Conservation (phyloP, 306 rosid species). For the Comarum palustre region DNA sequence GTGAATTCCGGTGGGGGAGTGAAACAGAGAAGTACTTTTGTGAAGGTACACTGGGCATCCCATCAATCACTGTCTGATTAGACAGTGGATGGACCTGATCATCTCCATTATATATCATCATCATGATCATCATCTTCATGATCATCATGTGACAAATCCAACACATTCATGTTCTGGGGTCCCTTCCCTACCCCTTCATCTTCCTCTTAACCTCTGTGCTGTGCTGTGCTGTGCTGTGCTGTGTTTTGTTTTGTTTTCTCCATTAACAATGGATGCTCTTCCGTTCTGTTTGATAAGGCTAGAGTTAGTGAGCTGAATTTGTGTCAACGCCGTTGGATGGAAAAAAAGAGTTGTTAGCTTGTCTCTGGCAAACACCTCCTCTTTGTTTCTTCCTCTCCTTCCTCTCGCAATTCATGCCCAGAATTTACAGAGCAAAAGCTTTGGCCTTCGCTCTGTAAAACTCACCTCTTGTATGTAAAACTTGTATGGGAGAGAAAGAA, state of each 20-base stretch:
- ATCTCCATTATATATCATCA: conserved; percentile 24
- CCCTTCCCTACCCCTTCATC: background rate
- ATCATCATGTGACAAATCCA: conserved; percentile 44
- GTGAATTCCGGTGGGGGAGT: background rate
- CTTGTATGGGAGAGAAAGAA: background rate
- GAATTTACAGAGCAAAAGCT: background rate
- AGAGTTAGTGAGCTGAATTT: conserved; percentile 18
- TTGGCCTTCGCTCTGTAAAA: background rate
- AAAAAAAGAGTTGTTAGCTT: conserved; percentile 34
- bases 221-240: no score
- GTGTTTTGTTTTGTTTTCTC: background rate
- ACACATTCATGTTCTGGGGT: conserved; percentile 16
- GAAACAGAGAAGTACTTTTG: conserved; percentile 33
- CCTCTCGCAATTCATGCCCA: background rate
- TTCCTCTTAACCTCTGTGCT: no score
- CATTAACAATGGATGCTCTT: background rate
- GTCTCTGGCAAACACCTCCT: conserved; percentile 42
- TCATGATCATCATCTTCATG: background rate
- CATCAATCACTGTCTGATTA: conserved; percentile 36
- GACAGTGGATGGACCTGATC: conserved; percentile 32
- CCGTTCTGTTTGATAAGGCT: conserved; percentile 19
- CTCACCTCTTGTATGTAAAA: background rate
- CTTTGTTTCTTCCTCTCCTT: background rate
- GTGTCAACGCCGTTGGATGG: conserved; percentile 60
- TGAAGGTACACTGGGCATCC: conserved; percentile 21